Evolutionary conservation across 2,329 filamentous ascomycete genomes (phyloP), one percentile per base, ranked within the genome.

Genomic region (Trichoderma oligosporum): DNA sequence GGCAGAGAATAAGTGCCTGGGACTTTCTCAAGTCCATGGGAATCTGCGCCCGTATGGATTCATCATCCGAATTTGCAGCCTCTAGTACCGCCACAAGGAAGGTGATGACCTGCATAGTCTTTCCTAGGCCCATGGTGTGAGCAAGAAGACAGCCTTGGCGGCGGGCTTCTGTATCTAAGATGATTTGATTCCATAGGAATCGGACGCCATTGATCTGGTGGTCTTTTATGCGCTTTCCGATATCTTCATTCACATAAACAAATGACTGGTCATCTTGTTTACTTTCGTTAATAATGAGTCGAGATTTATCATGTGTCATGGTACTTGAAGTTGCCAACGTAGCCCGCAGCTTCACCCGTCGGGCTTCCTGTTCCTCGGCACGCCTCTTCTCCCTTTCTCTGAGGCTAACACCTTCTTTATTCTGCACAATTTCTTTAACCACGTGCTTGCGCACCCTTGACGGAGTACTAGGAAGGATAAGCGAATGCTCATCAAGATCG

Each of bases 61-160:
- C 70, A 54, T 91, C 81, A 0, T 69, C 27, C 0, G 88, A 92
- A 18, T 69, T 68, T 4, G 83, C 78, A 3, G 89, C 83, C 63
- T 89, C 81, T 4, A 84, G 78, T 60, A 96, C 82, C 0, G 89
- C 85, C 14, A 88, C 80, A 5, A 97, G 79, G n/a, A 96, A 75
- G 0, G 90, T 88, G 59, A 96, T 90, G 5, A 91, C 83, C 73
- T 96, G 91, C 86, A 96, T 91, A 0, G 91, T 95, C 74, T 96
- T 97, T 14, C 91, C 91, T 2, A 96, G 74, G 1, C 92, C 92
- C 91, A 96, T 96, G 0, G 89, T 90, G 69, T 96, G 91, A 5
- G 91, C 88, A 18, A 96, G 77, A 11, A 96, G 78, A 67, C 89
- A 95, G 2, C 91, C 91, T 70, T 91, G 85, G 16, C 79, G 85